Conservation (phyloP, 176 grass and related monocot genomes). For the Cocos nucifera region DNA sequence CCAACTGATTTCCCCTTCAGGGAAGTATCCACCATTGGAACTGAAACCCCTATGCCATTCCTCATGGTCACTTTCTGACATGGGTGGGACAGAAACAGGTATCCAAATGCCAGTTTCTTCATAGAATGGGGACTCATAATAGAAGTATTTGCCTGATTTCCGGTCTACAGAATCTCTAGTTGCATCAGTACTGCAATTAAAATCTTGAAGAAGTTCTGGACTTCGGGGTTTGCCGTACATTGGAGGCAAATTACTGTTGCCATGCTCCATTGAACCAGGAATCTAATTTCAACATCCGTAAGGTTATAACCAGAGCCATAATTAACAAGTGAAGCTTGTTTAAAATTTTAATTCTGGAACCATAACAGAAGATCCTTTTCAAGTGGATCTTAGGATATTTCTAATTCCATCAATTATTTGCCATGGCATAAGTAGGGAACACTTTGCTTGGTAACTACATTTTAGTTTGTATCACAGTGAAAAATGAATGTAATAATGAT, state of each 20-base stretch:
- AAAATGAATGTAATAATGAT: too few species aligned
- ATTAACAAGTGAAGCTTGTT: too few species aligned
- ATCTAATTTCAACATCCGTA: too few species aligned
- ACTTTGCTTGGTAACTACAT: too few species aligned
- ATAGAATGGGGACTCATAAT: conserved; percentile 41
- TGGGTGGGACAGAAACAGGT: conserved; percentile 75
- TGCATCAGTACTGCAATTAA: background rate
- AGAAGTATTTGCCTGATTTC: conserved; percentile 25
- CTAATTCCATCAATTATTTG: too few species aligned
- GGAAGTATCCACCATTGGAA: conserved; percentile 38
- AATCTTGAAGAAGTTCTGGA: background rate
- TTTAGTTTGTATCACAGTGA: too few species aligned
- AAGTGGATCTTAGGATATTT: too few species aligned
- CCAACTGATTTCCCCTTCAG: conserved; percentile 62
- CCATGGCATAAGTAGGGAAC: too few species aligned
- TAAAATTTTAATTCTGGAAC: too few species aligned
- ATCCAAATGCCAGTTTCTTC: conserved; percentile 74
- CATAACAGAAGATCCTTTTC: too few species aligned
- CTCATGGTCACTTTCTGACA: conserved; percentile 46
- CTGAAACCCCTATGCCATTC: conserved; percentile 64
- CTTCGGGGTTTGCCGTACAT: too few species aligned
- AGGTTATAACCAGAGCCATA: too few species aligned
- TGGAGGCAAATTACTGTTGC: background rate
- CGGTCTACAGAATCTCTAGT: conserved; percentile 8
- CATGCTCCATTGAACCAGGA: background rate